Evolutionary conservation across 2,329 filamentous ascomycete genomes (phyloP).

Genomic region (Zalaria sp.): DNA sequence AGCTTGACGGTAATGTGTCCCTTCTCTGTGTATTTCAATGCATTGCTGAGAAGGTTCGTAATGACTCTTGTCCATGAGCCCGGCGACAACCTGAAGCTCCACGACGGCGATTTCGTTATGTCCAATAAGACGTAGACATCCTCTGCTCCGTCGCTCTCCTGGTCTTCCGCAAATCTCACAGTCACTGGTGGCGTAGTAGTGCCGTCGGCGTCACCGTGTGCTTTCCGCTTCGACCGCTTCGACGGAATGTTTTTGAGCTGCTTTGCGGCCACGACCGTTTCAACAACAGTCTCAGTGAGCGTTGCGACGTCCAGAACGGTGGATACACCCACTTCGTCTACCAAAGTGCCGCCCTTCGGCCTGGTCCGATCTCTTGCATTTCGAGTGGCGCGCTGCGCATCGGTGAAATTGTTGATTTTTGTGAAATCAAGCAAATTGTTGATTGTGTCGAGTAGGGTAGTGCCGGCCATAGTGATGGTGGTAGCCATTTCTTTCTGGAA

Average conservation of each 20-base stretch:
- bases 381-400: slow-evolving; percentile 2
- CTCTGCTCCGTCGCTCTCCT: slow-evolving; percentile 1
- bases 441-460: slow-evolving; percentile 36
- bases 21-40: slow-evolving; percentile 29
- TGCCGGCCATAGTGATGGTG: slow-evolving; percentile 34
- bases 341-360: slow-evolving; percentile 4
- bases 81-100: slow-evolving; percentile 26
- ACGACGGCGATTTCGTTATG: slow-evolving; percentile 19
- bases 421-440: slow-evolving; percentile 27
- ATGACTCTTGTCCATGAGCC: slow-evolving; percentile 30
- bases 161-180: not conserved
- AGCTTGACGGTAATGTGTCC: slow-evolving; percentile 21
- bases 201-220: not conserved
- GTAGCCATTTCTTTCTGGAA: slow-evolving; percentile 29
- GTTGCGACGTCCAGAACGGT: slow-evolving; percentile 11
- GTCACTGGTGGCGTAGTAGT: too few relatives aligned
- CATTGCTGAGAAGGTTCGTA: slow-evolving; percentile 35
- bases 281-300: slow-evolving; percentile 11
- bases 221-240: not conserved
- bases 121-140: slow-evolving; percentile 27
- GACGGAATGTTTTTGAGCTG: slow-evolving; percentile 1
- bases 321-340: slow-evolving; percentile 5
- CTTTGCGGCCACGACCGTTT: slow-evolving; percentile 7
- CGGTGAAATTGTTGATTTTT: slow-evolving; percentile 25
- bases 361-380: slow-evolving; percentile 3